These are phyloP conservation scores for Rhododendron vialii DNA, from an alignment of 148 eudicot genomes.

Conservation along the genomic window DNA sequence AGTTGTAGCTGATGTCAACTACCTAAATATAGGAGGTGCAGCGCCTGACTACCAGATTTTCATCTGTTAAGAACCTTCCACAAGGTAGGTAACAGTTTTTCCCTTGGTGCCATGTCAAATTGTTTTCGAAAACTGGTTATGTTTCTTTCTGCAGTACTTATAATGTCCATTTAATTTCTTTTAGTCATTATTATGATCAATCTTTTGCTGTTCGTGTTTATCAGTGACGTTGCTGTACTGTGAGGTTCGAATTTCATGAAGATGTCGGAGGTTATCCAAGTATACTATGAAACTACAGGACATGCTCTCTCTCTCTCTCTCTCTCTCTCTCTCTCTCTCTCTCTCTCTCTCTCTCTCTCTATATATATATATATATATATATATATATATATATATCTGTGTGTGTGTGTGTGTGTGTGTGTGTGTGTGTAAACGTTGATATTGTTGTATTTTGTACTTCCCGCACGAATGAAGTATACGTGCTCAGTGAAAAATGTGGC, in stretches of 20 bases:
- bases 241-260: not conserved
- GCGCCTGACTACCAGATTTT: slow-evolving; percentile 60
- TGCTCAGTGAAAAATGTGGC: not conserved
- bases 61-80: slow-evolving; percentile 49
- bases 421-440: not conserved
- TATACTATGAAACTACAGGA: not conserved
- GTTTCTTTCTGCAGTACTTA: not conserved
- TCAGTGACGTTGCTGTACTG: not conserved
- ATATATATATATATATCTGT: no score
- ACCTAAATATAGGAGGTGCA: slow-evolving; percentile 62
- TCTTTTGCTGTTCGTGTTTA: not conserved
- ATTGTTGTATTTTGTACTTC: not conserved
- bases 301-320: not conserved
- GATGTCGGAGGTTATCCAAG: not conserved
- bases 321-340: not conserved
- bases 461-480: not conserved
- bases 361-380: no score
- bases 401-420: no score
- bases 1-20: slow-evolving; percentile 75
- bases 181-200: not conserved
- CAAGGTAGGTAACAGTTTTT: slow-evolving; percentile 3
- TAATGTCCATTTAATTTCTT: not conserved
- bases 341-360: not conserved
- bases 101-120: not conserved
- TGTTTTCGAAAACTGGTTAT: not conserved